phyloP scores from a whole-genome alignment of 495 filamentous ascomycete species.

The Penicillium chermesinum region DNA sequence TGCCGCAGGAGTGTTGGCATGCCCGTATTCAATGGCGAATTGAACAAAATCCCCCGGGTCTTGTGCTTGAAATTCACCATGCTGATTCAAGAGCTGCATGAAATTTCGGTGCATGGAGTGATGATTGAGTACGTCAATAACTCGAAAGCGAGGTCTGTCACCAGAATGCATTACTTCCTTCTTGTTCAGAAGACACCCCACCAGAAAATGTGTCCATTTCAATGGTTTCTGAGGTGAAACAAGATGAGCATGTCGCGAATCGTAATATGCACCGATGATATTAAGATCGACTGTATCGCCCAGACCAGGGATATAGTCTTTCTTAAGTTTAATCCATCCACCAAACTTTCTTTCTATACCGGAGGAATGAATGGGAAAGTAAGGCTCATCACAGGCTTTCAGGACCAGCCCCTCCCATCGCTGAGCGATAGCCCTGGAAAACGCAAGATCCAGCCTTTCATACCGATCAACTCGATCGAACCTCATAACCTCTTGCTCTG shows the following conservation, averaged over 20 bases:
- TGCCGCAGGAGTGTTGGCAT: slow-evolving; percentile 26
- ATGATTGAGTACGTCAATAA: slow-evolving; percentile 54
- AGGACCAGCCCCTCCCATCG: slow-evolving; percentile 73
- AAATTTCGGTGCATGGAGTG: slow-evolving; percentile 47
- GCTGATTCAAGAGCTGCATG: slow-evolving; percentile 47
- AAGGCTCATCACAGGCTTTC: slow-evolving; percentile 73
- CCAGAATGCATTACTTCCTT: slow-evolving; percentile 49
- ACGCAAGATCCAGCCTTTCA: slow-evolving; percentile 51
- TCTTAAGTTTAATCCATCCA: slow-evolving; percentile 80
- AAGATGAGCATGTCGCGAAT: slow-evolving; percentile 48
- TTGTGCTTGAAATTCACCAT: slow-evolving; percentile 40
- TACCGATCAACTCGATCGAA: slow-evolving; percentile 45
- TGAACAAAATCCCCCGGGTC: slow-evolving; percentile 17
- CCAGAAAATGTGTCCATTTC: slow-evolving; percentile 72
- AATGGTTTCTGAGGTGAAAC: slow-evolving; percentile 42
- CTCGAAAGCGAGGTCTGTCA: slow-evolving; percentile 54
- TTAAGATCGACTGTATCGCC: slow-evolving; percentile 81
- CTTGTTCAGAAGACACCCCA: slow-evolving; percentile 74
- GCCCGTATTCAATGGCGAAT: slow-evolving; percentile 34
- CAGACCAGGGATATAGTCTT: slow-evolving; percentile 76
- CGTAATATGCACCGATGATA: slow-evolving; percentile 65
- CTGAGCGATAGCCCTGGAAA: slow-evolving; percentile 59
- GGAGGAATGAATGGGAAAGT: slow-evolving; percentile 53
- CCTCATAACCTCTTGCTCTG: slow-evolving; percentile 57
- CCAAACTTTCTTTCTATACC: slow-evolving; percentile 30